Base-by-base conservation (phyloP, 202 grass and related monocot genomes). In the Bolboschoenoplectus hybrid region DNA sequence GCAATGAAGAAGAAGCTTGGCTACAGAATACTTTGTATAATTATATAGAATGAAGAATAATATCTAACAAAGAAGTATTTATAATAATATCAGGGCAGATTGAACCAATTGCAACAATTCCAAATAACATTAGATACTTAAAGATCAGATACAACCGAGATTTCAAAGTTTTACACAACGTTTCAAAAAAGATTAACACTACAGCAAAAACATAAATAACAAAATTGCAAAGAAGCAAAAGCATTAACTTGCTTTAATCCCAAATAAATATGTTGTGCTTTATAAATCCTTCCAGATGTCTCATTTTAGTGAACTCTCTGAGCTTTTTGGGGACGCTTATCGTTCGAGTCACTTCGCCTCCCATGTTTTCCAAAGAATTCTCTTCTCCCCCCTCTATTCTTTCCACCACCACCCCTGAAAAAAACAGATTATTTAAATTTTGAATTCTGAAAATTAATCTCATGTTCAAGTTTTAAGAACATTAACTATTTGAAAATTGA, bases 321-420 rank as follows among this genome's bases (percentile, higher is more conserved):
- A 16, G 45, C 26, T 53, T 84, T 84, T 3, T 39, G 63, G 32
- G 13, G 26, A 35, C 32, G 63, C 82, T n/a, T 69, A 57, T 84
- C 47, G 11, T 14, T 68, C 3, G 82, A 84, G 14, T 84, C 82
- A 84, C 43, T 71, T 44, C 49, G 47, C 82, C 63, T 84, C n/a
- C 64, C 46, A 84, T 58, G 63, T 13, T 84, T 84, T 51, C 61
- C 61, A 53, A 50, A 50, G 32, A 8, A 38, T 40, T 51, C 63
- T 68, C 82, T 68, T 84, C 65, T 84, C 12, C 82, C 82, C 82
- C 82, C 82, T 84, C 47, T 84, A 35, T 84, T 84, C 65, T 34
- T 84, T 84, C 47, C 65, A 84, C 64, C 65, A 84, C 64, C 82
- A 40, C 65, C 16, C 81, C 58, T 82, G 57, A 7, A 50, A 82